phyloP scores from a whole-genome alignment of 768 basidiomycete genomes.

The Termitomyces sp. region DNA sequence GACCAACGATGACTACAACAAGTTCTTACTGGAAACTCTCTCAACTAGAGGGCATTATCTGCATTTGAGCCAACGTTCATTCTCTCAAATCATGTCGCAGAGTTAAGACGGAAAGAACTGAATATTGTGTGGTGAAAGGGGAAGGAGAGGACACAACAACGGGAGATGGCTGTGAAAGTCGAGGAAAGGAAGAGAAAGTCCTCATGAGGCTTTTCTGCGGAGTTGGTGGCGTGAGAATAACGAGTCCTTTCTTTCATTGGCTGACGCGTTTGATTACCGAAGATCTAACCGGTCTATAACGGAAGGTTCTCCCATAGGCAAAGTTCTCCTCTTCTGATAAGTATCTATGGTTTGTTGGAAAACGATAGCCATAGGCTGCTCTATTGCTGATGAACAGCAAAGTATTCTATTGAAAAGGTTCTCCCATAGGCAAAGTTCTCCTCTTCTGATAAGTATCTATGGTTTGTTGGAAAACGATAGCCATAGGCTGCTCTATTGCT shows the following conservation, averaged over 20 bases:
- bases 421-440: no score
- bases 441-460: no score
- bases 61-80: not conserved
- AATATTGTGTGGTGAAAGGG: not conserved
- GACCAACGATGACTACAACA: not conserved
- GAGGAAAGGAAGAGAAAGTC: not conserved
- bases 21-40: not conserved
- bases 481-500: no score
- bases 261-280: conserved; percentile 2
- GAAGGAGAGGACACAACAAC: not conserved
- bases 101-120: not conserved
- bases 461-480: no score
- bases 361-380: no score
- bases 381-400: no score
- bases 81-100: not conserved
- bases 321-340: no score
- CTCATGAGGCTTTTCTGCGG: conserved; percentile 19
- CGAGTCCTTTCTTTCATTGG: conserved; percentile 19
- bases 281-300: no score
- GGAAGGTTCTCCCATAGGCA: no score
- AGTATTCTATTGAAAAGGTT: no score
- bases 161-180: not conserved
- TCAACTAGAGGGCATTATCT: not conserved
- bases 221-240: conserved; percentile 12
- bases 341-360: no score